phyloP scores from a whole-genome alignment of 257 asterid genomes.

The Petunia axillaris region DNA sequence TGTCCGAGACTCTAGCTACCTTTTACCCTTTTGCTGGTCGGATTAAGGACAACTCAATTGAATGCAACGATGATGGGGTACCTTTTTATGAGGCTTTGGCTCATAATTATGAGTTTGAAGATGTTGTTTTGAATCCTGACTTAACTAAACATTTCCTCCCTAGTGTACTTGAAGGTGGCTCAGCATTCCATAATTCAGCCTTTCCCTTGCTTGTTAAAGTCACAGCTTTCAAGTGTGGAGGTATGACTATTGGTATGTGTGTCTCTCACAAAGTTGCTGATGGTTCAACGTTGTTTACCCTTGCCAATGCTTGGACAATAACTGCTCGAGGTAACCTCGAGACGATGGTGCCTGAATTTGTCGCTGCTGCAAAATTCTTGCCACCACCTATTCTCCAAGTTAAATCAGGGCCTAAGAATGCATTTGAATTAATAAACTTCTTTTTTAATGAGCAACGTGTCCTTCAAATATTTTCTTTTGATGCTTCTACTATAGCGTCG shows the following conservation, averaged over 20 bases:
- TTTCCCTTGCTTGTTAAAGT: not conserved
- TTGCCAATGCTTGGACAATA: not conserved
- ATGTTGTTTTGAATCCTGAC: not conserved
- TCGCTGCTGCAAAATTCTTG: not conserved
- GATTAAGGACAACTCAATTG: not conserved
- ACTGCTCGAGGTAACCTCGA: not conserved
- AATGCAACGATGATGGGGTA: not conserved
- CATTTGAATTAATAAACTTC: not conserved
- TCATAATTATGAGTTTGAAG: not conserved
- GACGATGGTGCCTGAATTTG: not conserved
- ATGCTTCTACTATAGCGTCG: not conserved
- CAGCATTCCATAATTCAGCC: not conserved
- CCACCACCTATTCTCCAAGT: not conserved
- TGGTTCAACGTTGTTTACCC: not conserved
- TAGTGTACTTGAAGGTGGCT: not conserved
- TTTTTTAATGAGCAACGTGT: not conserved
- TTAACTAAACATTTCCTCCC: not conserved
- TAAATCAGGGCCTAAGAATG: not conserved
- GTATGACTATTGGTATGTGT: not conserved
- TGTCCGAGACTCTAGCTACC: not conserved
- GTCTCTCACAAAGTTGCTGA: not conserved
- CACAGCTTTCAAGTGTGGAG: not conserved
- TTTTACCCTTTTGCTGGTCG: slow-evolving; percentile 4
- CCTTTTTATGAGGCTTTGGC: not conserved
- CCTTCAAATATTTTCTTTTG: not conserved